Evolutionary conservation across 176 grass and related monocot species (phyloP), one percentile per base, ranked within the genome.

Genomic region (Carex cristatella): DNA sequence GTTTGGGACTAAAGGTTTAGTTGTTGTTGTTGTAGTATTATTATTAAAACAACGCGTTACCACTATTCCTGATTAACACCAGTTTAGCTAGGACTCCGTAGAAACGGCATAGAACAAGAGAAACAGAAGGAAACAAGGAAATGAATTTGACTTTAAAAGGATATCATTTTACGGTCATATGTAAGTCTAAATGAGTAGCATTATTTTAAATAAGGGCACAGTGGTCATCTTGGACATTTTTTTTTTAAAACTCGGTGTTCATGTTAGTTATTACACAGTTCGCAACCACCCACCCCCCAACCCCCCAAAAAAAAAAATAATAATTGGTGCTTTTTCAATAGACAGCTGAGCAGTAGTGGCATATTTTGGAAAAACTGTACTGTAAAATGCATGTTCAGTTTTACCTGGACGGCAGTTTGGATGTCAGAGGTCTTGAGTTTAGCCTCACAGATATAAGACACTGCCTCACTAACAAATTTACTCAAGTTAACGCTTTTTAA

Each of bases 401-500:
- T 58, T 91, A 99, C 96, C 91, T 95, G 96, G 89, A 99, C 93
- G 69, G 93, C 90, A 88, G 96, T 91, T 86, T 99, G 96, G 86
- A 99, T 92, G 89, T 99, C 96, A 90, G 93, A 88, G 3, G 93
- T 88, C 86, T 90, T 92, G 86, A 99, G 96, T 87, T 95, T 99
- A 84, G 96, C 96, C 83, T 99, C 96, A 56, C 93, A 99, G 83
- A 99, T 99, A 88, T 91, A 89, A 87, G 96, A 90, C 66, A 94
- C 96, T 51, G 93, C 96, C 90, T 99, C 96, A 7, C 96, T 99
- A 71, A 99, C 96, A 91, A 99, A 99, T 89, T 99, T 99, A 84
- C 93, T 99, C 71, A 99, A 88, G 86, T 99, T 99, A 40, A 99
- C 96, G 88, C 91, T 87, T 95, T 94, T 99, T 74, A 99, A 79